phyloP scores from a whole-genome alignment of 768 basidiomycete genomes.

The Mycena maculata region DNA sequence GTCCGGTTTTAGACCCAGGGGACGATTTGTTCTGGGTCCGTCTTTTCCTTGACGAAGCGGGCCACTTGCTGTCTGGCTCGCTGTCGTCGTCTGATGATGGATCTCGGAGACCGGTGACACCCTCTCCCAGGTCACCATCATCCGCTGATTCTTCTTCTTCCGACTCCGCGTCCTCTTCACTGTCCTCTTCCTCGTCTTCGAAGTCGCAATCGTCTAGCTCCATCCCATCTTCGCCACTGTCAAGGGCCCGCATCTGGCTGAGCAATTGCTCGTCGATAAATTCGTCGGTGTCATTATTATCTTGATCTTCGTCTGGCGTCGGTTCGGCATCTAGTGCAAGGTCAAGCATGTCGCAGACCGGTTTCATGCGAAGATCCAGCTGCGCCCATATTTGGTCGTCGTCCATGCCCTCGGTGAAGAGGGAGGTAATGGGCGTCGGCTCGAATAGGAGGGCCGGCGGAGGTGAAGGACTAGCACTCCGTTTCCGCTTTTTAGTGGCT shows the following conservation, averaged over 20 bases:
- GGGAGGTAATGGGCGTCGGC: conserved; percentile 78
- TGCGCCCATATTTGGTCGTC: conserved; percentile 95
- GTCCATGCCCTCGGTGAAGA: conserved; percentile 84
- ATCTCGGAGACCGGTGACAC: conserved; percentile 49
- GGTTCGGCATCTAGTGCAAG: conserved; percentile 62
- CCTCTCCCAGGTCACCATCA: conserved; percentile 40
- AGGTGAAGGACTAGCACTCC: conserved; percentile 48
- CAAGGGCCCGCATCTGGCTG: conserved; percentile 41
- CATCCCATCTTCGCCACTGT: conserved; percentile 46
- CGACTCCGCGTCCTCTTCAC: conserved; percentile 47
- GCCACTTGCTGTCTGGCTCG: conserved; percentile 42
- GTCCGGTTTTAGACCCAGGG: conserved; percentile 47
- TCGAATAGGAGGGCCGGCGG: conserved; percentile 50
- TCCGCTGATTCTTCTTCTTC: conserved; percentile 44
- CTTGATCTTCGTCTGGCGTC: conserved; percentile 45
- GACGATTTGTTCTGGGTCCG: conserved; percentile 20
- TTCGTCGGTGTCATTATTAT: conserved; percentile 44
- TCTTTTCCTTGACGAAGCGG: conserved; percentile 29
- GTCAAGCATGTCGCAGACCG: conserved; percentile 77
- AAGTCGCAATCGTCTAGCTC: conserved; percentile 44
- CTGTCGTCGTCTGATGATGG: conserved; percentile 51
- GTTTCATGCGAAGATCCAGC: conserved; percentile 82
- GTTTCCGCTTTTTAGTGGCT: conserved; percentile 60
- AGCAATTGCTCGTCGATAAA: conserved; percentile 42
- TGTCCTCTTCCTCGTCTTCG: conserved; percentile 45